Evolutionary conservation across 495 filamentous ascomycete species (phyloP).

Genomic region (Xylaria telfairii): DNA sequence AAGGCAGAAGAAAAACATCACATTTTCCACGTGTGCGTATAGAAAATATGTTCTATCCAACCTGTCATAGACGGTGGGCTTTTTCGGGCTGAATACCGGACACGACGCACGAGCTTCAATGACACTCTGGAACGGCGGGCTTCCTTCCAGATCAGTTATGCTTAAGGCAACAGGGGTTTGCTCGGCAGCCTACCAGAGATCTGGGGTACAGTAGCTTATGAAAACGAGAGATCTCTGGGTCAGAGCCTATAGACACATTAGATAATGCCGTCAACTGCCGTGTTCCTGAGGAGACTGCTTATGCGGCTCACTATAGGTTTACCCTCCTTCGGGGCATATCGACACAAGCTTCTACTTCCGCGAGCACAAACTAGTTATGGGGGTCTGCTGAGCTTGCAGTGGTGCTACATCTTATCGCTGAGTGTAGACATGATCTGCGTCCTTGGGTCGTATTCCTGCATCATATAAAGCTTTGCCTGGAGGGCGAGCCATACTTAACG

Average conservation of each 20-base stretch:
- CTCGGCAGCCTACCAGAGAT: conserved; percentile 20
- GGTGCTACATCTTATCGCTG: conserved; percentile 6
- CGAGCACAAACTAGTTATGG: conserved; percentile 1
- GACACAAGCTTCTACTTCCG: conserved; percentile 16
- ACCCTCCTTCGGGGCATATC: conserved; percentile 11
- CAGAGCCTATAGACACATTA: conserved; percentile 18
- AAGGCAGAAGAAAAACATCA: conserved; percentile 5
- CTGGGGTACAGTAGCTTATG: conserved; percentile 27
- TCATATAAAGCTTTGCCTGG: conserved; percentile 23
- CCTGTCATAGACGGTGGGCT: background rate
- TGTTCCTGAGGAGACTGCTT: conserved; percentile 23
- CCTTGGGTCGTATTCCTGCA: conserved; percentile 16
- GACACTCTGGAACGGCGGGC: conserved; percentile 22
- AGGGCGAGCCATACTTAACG: conserved; percentile 6
- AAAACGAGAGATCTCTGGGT: conserved; percentile 25
- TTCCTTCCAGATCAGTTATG: conserved; percentile 16
- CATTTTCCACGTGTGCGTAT: conserved; percentile 8
- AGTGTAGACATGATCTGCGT: background rate
- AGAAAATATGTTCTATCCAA: conserved; percentile 1
- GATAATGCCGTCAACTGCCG: conserved; percentile 20
- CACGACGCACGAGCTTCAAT: conserved; percentile 16
- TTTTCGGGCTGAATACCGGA: conserved; percentile 1
- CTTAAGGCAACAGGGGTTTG: conserved; percentile 7
- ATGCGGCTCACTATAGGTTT: conserved; percentile 23
- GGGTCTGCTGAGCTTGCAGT: background rate